Conservation (phyloP, 495 filamentous ascomycete genomes). For the Tuber microsphaerosporum region DNA sequence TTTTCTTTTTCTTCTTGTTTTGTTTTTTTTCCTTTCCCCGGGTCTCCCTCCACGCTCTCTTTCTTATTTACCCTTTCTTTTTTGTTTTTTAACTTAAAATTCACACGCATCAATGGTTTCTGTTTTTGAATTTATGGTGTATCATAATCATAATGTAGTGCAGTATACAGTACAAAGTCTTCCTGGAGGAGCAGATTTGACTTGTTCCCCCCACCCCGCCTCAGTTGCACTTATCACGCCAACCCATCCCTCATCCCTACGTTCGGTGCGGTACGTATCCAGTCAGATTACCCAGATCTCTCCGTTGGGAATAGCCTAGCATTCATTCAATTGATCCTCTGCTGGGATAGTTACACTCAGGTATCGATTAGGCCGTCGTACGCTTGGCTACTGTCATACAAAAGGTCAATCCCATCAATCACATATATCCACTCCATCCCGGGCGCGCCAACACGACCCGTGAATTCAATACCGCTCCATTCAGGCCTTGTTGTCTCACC, state of each 20-base stretch:
- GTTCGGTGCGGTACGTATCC: slow-evolving; percentile 22
- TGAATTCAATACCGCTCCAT: slow-evolving; percentile 38
- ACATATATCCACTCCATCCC: slow-evolving; percentile 23
- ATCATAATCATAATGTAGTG: not conserved
- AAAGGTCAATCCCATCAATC: slow-evolving; percentile 30
- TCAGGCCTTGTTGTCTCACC: slow-evolving; percentile 35
- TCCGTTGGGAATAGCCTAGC: slow-evolving; percentile 15
- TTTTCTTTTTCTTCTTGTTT: slow-evolving; percentile 8
- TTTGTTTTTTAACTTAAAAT: slow-evolving; percentile 1
- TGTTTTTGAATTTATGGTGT: not conserved
- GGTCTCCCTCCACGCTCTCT: not conserved
- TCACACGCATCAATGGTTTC: not conserved
- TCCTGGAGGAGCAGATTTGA: slow-evolving; percentile 17
- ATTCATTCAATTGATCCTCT: slow-evolving; percentile 33
- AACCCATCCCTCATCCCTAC: slow-evolving; percentile 22
- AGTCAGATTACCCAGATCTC: slow-evolving; percentile 28
- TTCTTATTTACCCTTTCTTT: not conserved
- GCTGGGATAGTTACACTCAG: slow-evolving; percentile 32
- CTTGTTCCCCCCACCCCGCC: slow-evolving; percentile 18
- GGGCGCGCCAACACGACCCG: slow-evolving; percentile 36
- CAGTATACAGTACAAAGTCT: not conserved
- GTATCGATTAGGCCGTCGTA: slow-evolving; percentile 35
- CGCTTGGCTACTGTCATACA: slow-evolving; percentile 35
- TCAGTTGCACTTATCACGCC: slow-evolving; percentile 22
- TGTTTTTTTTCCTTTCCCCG: not conserved